Evolutionary conservation across 2,329 filamentous ascomycete species (phyloP).

Genomic region (Cladobotryum mycophilum): DNA sequence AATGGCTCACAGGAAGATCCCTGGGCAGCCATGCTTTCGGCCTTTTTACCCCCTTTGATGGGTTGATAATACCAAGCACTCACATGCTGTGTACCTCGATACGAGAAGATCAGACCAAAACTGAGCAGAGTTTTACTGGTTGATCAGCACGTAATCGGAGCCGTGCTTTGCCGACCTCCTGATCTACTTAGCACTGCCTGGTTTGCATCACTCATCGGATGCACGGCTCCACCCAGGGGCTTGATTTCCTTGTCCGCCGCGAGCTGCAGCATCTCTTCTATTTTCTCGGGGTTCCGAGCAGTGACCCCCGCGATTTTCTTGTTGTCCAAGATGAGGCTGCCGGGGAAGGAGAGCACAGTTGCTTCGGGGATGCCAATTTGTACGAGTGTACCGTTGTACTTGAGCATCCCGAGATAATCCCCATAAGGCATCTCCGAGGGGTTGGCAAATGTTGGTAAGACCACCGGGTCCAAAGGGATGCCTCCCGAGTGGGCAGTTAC

Average conservation of each 20-base stretch:
- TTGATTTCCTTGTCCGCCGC: constrained; percentile 49
- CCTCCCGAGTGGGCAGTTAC: no score
- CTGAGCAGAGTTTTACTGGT: constrained; percentile 19
- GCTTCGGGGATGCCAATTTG: constrained; percentile 47
- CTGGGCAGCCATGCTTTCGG: no score
- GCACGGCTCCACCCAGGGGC: constrained; percentile 47
- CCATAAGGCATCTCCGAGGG: constrained; percentile 47
- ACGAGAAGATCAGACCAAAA: no score
- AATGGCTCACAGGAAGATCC: no score
- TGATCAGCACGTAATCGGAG: constrained; percentile 43
- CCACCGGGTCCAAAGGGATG: no score
- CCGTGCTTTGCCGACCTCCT: constrained; percentile 47
- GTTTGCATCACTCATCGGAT: constrained; percentile 51
- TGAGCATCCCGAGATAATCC: constrained; percentile 55
- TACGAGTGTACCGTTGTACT: constrained; percentile 54
- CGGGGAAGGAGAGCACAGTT: constrained; percentile 19
- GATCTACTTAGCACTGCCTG: constrained; percentile 45
- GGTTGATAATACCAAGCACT: no score
- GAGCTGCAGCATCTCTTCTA: constrained; percentile 53
- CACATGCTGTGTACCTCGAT: no score
- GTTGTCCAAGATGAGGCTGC: constrained; percentile 49
- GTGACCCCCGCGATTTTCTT: constrained; percentile 39
- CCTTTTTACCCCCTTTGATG: no score
- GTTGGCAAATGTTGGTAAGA: not conserved
- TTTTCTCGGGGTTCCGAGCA: constrained; percentile 49